Conservation (phyloP, 441 rosid genomes). For the Adansonia rubrostipa region DNA sequence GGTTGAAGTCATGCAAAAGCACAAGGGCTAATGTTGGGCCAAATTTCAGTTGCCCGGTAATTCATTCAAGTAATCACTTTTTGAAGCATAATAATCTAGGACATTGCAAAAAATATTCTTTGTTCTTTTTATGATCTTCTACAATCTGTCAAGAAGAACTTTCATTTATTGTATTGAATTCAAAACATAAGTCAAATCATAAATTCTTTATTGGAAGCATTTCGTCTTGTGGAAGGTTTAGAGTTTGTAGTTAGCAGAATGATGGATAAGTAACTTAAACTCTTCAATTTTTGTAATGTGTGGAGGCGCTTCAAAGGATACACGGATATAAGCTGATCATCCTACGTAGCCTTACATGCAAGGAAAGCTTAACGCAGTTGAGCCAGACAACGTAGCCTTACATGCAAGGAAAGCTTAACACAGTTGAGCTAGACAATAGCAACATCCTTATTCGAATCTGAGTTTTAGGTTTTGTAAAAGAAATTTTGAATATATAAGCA, state of each 20-base stretch:
- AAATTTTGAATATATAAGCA: background rate
- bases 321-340: background rate
- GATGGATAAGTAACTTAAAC: background rate
- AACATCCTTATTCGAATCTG: background rate
- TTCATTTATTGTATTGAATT: background rate
- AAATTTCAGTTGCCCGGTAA: background rate
- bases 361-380: background rate
- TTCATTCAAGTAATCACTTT: background rate
- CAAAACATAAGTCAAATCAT: background rate
- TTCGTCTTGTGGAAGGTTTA: slow-evolving; percentile 1
- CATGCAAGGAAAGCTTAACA: background rate
- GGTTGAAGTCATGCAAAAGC: slow-evolving; percentile 5
- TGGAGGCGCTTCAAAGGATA: background rate
- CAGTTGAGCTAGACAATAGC: background rate
- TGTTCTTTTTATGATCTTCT: background rate
- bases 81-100: background rate
- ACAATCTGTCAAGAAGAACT: background rate
- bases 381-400: background rate
- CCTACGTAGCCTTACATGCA: background rate
- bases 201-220: background rate
- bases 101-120: background rate
- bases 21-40: background rate
- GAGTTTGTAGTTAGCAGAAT: background rate
- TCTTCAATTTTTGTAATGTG: background rate
- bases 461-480: background rate